Base-by-base conservation (phyloP, 169 alveolate genomes). In the Plasmodium chabaudi region DNA sequence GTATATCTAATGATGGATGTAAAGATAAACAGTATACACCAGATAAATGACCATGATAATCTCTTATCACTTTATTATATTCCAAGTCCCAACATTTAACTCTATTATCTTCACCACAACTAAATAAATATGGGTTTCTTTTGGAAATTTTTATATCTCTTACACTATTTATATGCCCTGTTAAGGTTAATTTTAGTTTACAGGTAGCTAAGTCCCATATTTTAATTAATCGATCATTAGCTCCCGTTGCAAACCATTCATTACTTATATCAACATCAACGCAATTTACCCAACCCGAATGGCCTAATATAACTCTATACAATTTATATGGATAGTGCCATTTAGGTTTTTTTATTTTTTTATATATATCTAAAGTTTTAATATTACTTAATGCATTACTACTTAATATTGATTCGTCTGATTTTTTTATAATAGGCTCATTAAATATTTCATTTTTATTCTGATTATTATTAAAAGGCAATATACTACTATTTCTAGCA, bases 31-130 rank as follows among this genome's bases (percentile, higher is more conserved):
- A 69, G 91, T 98, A 98, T 34, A 99, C 98, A 19, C 99, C 99
- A 9, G 97, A 94, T 21, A 98, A 93, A 90, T 99, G 99, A 9
- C 99, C 99, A 90, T 97, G 99, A 92, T 98, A 98, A 90, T 97
- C 98, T 71, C 99, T 95, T 42, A 99, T 96, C 68, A 98, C 98
- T 91, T 97, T 97, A 93, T 99, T 99, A 79, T 96, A 98, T 93
- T 99, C 99, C 70, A 98, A 94, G 89, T 99, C 99, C 99, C 99
- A 98, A 87, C 99, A 98, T 89, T 96, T 96, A 51, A 98, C 98
- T 51, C 98, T 95, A 93, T 97, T 98, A 92, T 98, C 99, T 92
- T 98, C 99, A 12, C 99, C 99, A 73, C 99, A 98, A 69, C 99
- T 97, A 97, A 99, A 99, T 68, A 99, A 93, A 94, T 98, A 99